Evolutionary conservation across 768 basidiomycete species (phyloP).

Genomic region (Chalciporus pseudorubinellus): DNA sequence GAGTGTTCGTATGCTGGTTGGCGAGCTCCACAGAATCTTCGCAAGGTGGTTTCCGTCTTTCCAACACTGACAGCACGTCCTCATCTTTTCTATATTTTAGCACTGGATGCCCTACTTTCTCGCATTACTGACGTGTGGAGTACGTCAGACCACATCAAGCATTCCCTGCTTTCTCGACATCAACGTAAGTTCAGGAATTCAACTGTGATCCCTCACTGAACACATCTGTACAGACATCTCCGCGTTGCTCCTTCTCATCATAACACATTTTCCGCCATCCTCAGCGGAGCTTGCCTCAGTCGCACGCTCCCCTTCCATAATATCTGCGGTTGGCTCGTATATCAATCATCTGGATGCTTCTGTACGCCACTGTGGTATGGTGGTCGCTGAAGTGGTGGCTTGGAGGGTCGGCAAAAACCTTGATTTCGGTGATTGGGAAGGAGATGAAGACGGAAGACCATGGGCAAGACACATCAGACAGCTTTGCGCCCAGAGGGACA

Average conservation of each 20-base stretch:
- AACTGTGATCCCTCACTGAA: neutral
- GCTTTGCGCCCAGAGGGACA: conserved; percentile 50
- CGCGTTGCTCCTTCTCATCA: conserved; percentile 59
- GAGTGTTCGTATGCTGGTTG: conserved; percentile 71
- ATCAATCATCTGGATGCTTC: conserved; percentile 73
- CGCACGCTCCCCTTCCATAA: conserved; percentile 56
- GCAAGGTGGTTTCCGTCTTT: conserved; percentile 27
- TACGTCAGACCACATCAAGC: conserved; percentile 72
- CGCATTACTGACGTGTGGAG: conserved; percentile 67
- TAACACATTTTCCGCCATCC: conserved; percentile 57
- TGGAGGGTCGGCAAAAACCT: conserved; percentile 59
- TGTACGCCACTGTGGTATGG: conserved; percentile 88
- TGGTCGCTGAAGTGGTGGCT: conserved; percentile 81
- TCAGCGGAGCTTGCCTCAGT: conserved; percentile 47
- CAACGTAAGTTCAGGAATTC: conserved; percentile 53
- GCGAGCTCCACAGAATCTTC: conserved; percentile 42
- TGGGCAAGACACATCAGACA: conserved; percentile 65
- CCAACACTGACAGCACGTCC: neutral
- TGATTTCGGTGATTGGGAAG: conserved; percentile 84
- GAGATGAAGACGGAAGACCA: conserved; percentile 57
- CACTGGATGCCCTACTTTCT: conserved; percentile 46
- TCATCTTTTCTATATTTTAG: conserved; percentile 25
- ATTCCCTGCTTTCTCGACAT: conserved; percentile 73
- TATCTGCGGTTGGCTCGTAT: conserved; percentile 69
- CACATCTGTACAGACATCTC: conserved; percentile 60